These are phyloP conservation scores for Tirmania nivea DNA, from an alignment of 495 filamentous ascomycete species.

Conservation along the genomic window DNA sequence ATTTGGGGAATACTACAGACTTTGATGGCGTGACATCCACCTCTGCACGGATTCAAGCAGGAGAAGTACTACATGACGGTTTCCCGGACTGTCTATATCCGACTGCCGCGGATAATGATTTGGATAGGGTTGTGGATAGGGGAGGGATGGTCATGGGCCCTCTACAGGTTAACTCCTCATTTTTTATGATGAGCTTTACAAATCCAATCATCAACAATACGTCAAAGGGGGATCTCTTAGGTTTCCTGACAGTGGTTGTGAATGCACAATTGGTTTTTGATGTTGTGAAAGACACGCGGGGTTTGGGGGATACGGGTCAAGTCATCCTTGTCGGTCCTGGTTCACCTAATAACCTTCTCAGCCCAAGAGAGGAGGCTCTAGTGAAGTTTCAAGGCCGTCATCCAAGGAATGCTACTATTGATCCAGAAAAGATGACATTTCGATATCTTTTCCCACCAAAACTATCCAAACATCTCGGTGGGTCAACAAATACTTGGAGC, in stretches of 20 bases:
- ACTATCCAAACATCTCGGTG: not conserved
- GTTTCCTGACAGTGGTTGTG: conserved; percentile 32
- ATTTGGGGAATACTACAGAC: conserved; percentile 24
- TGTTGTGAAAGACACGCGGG: conserved; percentile 33
- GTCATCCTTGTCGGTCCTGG: conserved; percentile 36
- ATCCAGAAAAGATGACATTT: not conserved
- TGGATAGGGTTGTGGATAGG: conserved; percentile 23
- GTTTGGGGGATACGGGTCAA: conserved; percentile 33
- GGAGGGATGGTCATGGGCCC: conserved; percentile 36
- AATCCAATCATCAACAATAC: conserved; percentile 44
- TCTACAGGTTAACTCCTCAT: conserved; percentile 30
- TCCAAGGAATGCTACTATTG: not conserved
- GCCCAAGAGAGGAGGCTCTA: conserved; percentile 2
- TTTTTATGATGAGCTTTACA: conserved; percentile 39
- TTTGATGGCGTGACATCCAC: conserved; percentile 25
- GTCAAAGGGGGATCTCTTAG: conserved; percentile 33
- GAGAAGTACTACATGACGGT: conserved; percentile 11
- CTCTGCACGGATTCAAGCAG: conserved; percentile 2
- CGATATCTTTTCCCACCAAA: not conserved
- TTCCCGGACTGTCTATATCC: conserved; percentile 30
- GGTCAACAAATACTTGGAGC: not conserved
- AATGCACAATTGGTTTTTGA: conserved; percentile 32
- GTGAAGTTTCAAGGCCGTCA: not conserved
- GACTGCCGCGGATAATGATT: conserved; percentile 27
- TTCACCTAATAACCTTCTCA: conserved; percentile 27